Conservation (phyloP, 2,329 filamentous ascomycete species). For the Simplicillium sp. region DNA sequence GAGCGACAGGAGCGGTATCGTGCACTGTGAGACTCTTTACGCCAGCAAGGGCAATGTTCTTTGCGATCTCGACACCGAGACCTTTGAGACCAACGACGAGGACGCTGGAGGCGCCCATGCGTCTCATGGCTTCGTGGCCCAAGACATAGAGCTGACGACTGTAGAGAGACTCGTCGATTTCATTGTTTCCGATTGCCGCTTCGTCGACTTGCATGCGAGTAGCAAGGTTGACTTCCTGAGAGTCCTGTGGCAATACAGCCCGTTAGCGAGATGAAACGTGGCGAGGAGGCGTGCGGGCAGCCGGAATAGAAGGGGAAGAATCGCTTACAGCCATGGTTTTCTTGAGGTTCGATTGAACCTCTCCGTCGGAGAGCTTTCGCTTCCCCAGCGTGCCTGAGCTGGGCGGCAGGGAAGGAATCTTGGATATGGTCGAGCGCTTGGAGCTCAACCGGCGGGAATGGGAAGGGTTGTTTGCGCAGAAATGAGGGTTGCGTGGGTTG, state of each 20-base stretch:
- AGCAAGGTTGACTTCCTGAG: slow-evolving; percentile 51
- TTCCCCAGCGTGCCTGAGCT: slow-evolving; percentile 50
- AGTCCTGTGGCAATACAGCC: slow-evolving; percentile 35
- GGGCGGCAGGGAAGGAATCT: slow-evolving; percentile 20
- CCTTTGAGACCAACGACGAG: slow-evolving; percentile 88
- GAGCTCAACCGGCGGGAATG: slow-evolving; percentile 26
- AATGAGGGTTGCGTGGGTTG: slow-evolving; percentile 7
- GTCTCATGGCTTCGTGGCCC: slow-evolving; percentile 86
- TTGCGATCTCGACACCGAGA: slow-evolving; percentile 94
- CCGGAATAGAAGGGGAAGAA: neutral
- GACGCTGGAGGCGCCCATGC: slow-evolving; percentile 93
- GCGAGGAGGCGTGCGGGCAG: neutral
- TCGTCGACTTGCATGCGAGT: slow-evolving; percentile 59
- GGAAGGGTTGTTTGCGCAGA: slow-evolving; percentile 6
- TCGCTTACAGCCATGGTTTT: slow-evolving; percentile 51
- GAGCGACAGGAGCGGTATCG: slow-evolving; percentile 75
- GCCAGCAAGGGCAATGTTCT: slow-evolving; percentile 95
- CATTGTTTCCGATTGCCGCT: slow-evolving; percentile 41
- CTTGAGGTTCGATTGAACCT: slow-evolving; percentile 46
- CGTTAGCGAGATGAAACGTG: slow-evolving; percentile 5
- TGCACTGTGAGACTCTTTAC: slow-evolving; percentile 94
- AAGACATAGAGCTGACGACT: slow-evolving; percentile 65
- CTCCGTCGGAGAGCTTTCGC: slow-evolving; percentile 56
- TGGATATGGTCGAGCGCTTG: slow-evolving; percentile 21
- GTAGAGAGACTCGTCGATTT: slow-evolving; percentile 67